phyloP scores from a whole-genome alignment of 768 basidiomycete genomes.

The Mycena indigotica region DNA sequence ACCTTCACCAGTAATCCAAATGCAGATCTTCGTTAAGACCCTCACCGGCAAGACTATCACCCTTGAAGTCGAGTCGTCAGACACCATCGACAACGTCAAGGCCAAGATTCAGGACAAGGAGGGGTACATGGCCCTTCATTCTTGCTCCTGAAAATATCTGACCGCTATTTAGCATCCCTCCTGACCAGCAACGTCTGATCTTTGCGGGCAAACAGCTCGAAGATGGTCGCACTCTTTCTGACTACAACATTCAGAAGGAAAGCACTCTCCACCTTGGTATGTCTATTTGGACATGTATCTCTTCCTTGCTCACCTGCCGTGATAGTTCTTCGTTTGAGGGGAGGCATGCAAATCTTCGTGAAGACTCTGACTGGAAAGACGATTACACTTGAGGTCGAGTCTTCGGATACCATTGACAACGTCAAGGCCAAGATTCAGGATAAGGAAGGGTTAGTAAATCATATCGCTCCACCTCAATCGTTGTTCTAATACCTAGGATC shows the following conservation, averaged over 20 bases:
- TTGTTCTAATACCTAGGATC: too few species aligned
- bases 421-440: slow-evolving; percentile 23
- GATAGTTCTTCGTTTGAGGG: slow-evolving; percentile 33
- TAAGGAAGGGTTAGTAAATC: too few species aligned
- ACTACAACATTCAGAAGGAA: slow-evolving; percentile 69
- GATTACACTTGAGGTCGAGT: slow-evolving; percentile 64
- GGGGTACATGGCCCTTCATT: slow-evolving; percentile 69
- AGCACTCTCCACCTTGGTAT: slow-evolving; percentile 60
- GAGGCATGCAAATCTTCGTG: slow-evolving; percentile 22
- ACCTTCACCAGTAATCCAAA: slow-evolving; percentile 22
- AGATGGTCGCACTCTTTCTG: slow-evolving; percentile 79
- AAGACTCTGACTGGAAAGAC: slow-evolving; percentile 68
- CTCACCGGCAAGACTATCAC: slow-evolving; percentile 75
- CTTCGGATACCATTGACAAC: slow-evolving; percentile 34
- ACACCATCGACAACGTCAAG: slow-evolving; percentile 77
- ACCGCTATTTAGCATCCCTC: slow-evolving; percentile 27
- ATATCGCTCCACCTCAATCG: too few species aligned
- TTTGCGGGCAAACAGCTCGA: slow-evolving; percentile 90
- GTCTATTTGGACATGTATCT: slow-evolving; percentile 60
- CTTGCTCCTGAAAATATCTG: slow-evolving; percentile 22
- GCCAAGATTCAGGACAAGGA: slow-evolving; percentile 79
- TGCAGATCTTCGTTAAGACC: slow-evolving; percentile 63
- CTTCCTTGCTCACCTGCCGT: slow-evolving; percentile 40
- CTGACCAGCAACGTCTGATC: slow-evolving; percentile 59
- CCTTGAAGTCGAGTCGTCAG: slow-evolving; percentile 72